Evolutionary conservation across 148 eudicot species (phyloP).

Genomic region (Gaultheria prostrata): DNA sequence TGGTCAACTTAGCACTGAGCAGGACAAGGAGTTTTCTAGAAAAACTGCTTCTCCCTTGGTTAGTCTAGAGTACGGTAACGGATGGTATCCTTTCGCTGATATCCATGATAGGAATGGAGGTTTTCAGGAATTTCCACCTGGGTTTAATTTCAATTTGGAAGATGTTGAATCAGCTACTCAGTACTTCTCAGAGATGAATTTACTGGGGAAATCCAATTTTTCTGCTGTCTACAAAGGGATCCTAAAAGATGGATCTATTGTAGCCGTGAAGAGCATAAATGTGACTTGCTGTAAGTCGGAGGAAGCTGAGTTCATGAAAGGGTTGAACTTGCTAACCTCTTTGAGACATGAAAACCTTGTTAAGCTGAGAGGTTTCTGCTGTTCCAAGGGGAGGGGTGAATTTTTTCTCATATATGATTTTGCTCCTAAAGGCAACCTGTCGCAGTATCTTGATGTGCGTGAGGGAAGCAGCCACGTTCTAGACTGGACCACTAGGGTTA

Average conservation of each 20-base stretch:
- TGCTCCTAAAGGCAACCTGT: slow-evolving; percentile 64
- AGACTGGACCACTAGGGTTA: slow-evolving; percentile 78
- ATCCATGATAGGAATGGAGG: slow-evolving; percentile 32
- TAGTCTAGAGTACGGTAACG: slow-evolving; percentile 50
- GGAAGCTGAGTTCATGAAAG: slow-evolving; percentile 76
- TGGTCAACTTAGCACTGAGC: slow-evolving; percentile 51
- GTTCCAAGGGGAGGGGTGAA: slow-evolving; percentile 89
- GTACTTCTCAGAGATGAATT: slow-evolving; percentile 63
- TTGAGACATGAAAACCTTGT: slow-evolving; percentile 78
- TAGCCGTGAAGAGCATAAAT: slow-evolving; percentile 69
- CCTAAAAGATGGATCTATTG: slow-evolving; percentile 70
- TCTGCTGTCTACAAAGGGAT: slow-evolving; percentile 82
- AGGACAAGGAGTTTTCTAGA: slow-evolving; percentile 36
- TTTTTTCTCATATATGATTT: slow-evolving; percentile 82
- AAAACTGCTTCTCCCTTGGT: slow-evolving; percentile 67
- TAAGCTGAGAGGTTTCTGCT: slow-evolving; percentile 71
- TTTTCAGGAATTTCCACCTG: slow-evolving; percentile 37
- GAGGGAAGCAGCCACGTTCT: slow-evolving; percentile 39
- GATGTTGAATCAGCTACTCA: slow-evolving; percentile 89
- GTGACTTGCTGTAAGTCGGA: slow-evolving; percentile 74
- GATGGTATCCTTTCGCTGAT: slow-evolving; percentile 62
- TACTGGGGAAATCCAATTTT: slow-evolving; percentile 71
- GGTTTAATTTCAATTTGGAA: slow-evolving; percentile 71
- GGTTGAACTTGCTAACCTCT: slow-evolving; percentile 66
- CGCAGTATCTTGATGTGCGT: slow-evolving; percentile 56